These are phyloP conservation scores for Saccharomyces hybrid DNA, from an alignment of 1,139 yeast genomes.

Conservation along the genomic window DNA sequence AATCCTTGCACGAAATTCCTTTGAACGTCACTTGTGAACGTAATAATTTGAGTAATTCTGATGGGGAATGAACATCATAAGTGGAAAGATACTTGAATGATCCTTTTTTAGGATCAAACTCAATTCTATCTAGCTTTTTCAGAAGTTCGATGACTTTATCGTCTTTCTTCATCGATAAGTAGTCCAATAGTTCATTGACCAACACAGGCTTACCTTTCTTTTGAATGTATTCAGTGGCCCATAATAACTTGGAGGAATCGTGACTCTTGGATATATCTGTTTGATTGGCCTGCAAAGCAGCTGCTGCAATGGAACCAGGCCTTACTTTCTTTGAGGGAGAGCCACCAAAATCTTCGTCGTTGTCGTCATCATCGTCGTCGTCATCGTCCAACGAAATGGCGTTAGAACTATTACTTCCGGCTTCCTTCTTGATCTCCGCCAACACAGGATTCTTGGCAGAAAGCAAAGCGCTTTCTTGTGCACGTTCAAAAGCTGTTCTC, in stretches of 20 bases:
- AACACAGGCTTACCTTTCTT: constrained; percentile 60
- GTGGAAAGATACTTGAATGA: constrained; percentile 83
- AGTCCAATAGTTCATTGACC: constrained; percentile 36
- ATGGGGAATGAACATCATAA: constrained; percentile 77
- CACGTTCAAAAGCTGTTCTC: constrained; percentile 16
- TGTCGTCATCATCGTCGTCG: constrained; percentile 7
- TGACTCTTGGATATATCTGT: constrained; percentile 45
- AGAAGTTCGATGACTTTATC: constrained; percentile 58
- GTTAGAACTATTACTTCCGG: constrained; percentile 1
- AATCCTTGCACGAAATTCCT: constrained; percentile 81
- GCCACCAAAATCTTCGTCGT: constrained; percentile 20
- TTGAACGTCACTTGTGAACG: constrained; percentile 80
- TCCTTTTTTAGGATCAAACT: constrained; percentile 48
- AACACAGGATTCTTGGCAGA: constrained; percentile 3
- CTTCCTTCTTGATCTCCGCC: constrained; percentile 11
- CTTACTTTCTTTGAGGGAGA: constrained; percentile 29
- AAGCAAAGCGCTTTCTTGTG: background rate
- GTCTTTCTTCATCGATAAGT: constrained; percentile 34
- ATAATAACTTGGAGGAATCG: constrained; percentile 69
- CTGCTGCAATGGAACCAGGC: constrained; percentile 32
- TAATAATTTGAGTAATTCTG: constrained; percentile 66
- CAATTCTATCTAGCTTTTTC: constrained; percentile 66
- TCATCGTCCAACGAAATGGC: constrained; percentile 6
- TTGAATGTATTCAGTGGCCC: constrained; percentile 84
- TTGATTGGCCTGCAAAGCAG: constrained; percentile 28